phyloP scores from a whole-genome alignment of 441 rosid species.

The Populus hybrid region DNA sequence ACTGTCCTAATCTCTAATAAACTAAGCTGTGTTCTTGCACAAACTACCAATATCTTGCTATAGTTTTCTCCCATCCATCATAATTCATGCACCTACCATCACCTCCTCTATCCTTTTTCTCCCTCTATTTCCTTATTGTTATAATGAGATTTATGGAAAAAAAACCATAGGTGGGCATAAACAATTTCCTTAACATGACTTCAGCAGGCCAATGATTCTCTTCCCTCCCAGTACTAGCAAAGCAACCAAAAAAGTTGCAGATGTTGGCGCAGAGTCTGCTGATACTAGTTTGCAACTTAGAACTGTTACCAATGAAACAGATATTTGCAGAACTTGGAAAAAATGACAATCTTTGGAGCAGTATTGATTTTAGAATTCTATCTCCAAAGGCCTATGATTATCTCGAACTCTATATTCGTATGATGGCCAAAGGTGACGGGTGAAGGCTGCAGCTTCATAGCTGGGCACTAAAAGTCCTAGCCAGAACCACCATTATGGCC shows the following conservation, averaged over 20 bases:
- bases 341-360: no score
- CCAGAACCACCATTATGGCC: no score
- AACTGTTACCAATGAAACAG: neutral
- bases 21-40: neutral
- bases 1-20: neutral
- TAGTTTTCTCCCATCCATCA: neutral
- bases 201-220: neutral
- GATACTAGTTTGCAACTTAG: neutral
- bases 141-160: neutral
- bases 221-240: neutral
- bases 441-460: no score
- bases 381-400: no score
- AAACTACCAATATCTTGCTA: neutral
- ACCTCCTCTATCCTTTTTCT: neutral
- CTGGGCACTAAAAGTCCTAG: no score
- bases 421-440: no score
- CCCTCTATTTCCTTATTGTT: neutral
- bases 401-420: no score
- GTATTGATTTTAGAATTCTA: no score
- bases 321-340: no score
- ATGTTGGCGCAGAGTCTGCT: neutral
- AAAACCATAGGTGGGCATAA: neutral
- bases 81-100: conserved; percentile 11
- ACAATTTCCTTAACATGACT: neutral
- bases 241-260: neutral